Evolutionary conservation across 2,329 filamentous ascomycete genomes (phyloP).

Genomic region (Xenoacremonium recifei): DNA sequence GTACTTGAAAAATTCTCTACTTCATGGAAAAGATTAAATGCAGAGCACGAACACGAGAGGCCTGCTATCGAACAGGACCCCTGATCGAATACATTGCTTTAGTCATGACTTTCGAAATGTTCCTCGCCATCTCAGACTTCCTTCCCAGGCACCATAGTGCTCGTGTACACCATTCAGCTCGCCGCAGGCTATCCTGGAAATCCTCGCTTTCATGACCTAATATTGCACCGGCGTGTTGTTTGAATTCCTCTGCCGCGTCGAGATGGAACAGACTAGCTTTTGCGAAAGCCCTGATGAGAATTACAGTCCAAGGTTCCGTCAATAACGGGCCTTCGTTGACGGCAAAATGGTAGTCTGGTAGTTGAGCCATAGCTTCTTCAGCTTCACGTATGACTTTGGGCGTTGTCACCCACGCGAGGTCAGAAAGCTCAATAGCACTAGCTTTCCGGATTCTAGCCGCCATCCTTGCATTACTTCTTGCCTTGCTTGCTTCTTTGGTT

Average conservation of each 20-base stretch:
- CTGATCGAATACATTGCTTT: slow-evolving; percentile 2
- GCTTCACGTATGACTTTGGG: slow-evolving; percentile 16
- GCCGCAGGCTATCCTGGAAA: slow-evolving; percentile 28
- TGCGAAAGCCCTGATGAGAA: slow-evolving; percentile 51
- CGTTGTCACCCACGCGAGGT: slow-evolving; percentile 46
- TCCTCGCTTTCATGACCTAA: slow-evolving; percentile 22
- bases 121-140: slow-evolving; percentile 47
- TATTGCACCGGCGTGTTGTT: slow-evolving; percentile 17
- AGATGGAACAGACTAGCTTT: slow-evolving; percentile 40
- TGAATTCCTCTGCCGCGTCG: slow-evolving; percentile 24
- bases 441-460: slow-evolving; percentile 38
- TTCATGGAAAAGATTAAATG: no score
- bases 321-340: slow-evolving; percentile 52
- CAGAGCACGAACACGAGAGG: no score
- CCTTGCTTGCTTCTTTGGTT: slow-evolving; percentile 10
- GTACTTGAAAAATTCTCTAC: no score
- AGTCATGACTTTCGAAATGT: slow-evolving; percentile 18
- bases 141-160: slow-evolving; percentile 53
- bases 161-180: slow-evolving; percentile 47
- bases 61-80: no score
- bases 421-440: slow-evolving; percentile 45
- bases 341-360: slow-evolving; percentile 49
- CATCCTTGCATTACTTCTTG: slow-evolving; percentile 29
- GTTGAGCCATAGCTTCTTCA: slow-evolving; percentile 6
- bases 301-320: slow-evolving; percentile 58